Conservation (phyloP, 805 yeast genomes). For the Ogataea nakhonphanomensis region DNA sequence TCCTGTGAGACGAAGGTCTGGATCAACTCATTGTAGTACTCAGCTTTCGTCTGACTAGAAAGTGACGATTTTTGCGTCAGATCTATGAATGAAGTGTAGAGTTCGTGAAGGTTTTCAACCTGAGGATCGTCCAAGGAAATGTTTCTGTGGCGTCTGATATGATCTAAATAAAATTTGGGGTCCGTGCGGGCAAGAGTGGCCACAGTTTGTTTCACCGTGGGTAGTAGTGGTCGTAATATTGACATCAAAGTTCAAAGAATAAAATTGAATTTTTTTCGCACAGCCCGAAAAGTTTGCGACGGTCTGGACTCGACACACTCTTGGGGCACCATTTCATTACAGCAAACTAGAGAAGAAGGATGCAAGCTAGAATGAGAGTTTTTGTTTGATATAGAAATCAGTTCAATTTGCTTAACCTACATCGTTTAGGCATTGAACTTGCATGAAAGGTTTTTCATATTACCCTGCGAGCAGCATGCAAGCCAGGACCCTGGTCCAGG, state of each 20-base stretch:
- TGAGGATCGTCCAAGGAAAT: conserved; percentile 1
- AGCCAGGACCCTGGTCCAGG: no score
- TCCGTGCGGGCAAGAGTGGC: background rate
- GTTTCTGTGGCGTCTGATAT: conserved; percentile 1
- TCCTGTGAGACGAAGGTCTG: conserved; percentile 25
- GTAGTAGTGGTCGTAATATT: conserved; percentile 1
- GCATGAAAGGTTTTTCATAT: no score
- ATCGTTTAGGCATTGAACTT: no score
- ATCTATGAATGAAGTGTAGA: conserved; percentile 4
- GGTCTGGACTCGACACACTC: background rate
- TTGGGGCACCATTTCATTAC: background rate
- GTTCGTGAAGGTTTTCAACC: background rate
- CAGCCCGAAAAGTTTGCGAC: conserved; percentile 1
- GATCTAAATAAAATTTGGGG: conserved; percentile 2
- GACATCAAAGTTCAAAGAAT: no score
- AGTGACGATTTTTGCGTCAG: conserved; percentile 7
- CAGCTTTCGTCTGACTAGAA: conserved; percentile 11
- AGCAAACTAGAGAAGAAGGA: background rate
- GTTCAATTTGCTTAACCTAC: no score
- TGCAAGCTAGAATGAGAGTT: no score
- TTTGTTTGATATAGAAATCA: no score
- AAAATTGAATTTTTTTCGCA: conserved; percentile 2
- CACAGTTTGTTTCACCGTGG: conserved; percentile 4
- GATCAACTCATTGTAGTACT: conserved; percentile 24
- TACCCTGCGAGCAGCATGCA: no score